Evolutionary conservation across 2,329 filamentous ascomycete genomes (phyloP).

Genomic region (Colletotrichum sp.): DNA sequence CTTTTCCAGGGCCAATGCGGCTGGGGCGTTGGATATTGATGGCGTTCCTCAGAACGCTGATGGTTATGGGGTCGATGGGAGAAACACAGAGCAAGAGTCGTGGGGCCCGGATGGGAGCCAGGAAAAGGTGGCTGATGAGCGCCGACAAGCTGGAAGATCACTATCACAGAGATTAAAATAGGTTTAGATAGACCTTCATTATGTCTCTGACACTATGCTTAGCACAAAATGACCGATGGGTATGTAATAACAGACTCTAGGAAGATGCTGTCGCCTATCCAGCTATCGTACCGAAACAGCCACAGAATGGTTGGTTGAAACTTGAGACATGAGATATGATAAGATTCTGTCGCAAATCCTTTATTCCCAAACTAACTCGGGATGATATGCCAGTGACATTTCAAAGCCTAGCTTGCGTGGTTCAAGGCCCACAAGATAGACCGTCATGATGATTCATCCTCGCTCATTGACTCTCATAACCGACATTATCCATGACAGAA

Average conservation of each 20-base stretch:
- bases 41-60: background rate
- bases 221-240: too few relatives aligned
- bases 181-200: background rate
- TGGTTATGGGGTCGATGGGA: background rate
- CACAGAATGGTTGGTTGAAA: accelerated
- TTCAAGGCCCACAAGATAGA: too few relatives aligned
- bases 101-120: background rate
- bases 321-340: too few relatives aligned
- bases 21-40: background rate
- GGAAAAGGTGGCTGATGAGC: background rate
- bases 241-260: too few relatives aligned
- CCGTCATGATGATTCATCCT: background rate
- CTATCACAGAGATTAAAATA: background rate
- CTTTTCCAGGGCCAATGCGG: slow-evolving; percentile 9
- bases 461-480: background rate
- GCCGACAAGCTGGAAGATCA: background rate
- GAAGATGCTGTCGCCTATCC: too few relatives aligned
- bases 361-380: too few relatives aligned
- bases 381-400: too few relatives aligned
- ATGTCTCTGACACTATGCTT: too few relatives aligned
- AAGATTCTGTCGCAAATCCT: too few relatives aligned
- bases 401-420: too few relatives aligned
- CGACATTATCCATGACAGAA: background rate
- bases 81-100: background rate
- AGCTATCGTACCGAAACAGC: too few relatives aligned